Conservation (phyloP, 2,329 filamentous ascomycete genomes). For the Chaetomiaceae sp. region DNA sequence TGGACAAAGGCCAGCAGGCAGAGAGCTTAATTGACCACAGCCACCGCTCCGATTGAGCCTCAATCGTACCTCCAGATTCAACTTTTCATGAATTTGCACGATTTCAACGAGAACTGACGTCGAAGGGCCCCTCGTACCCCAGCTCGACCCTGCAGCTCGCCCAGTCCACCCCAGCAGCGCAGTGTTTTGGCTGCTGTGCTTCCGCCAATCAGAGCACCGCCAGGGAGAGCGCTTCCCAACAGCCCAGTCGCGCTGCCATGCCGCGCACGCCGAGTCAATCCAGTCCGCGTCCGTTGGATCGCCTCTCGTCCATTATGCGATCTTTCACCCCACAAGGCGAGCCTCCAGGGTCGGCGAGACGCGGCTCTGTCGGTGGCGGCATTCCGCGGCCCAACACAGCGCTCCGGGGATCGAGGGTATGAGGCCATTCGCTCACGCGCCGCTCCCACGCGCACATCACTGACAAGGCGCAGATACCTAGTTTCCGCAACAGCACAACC, state of each 20-base stretch:
- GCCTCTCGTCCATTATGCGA: constrained; percentile 14
- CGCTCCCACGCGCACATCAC: neutral
- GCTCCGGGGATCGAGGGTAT: constrained; percentile 28
- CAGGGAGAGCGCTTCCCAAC: constrained; percentile 4
- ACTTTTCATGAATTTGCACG: too few relatives aligned
- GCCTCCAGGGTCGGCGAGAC: constrained; percentile 24
- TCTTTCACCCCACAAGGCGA: constrained; percentile 26
- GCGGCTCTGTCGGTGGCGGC: constrained; percentile 23
- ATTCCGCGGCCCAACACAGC: constrained; percentile 25
- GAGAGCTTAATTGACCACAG: too few relatives aligned
- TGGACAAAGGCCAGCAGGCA: neutral
- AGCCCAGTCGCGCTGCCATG: constrained; percentile 4
- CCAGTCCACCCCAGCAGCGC: too few relatives aligned
- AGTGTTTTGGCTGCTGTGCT: neutral
- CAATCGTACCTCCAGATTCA: too few relatives aligned
- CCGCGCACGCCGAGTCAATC: constrained; percentile 15
- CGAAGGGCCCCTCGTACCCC: too few relatives aligned
- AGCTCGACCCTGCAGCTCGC: too few relatives aligned
- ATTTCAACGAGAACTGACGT: too few relatives aligned
- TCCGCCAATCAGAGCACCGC: constrained; percentile 10
- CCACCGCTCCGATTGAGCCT: too few relatives aligned
- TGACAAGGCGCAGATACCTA: constrained; percentile 21
- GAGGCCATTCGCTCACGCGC: constrained; percentile 8
- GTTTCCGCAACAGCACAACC: constrained; percentile 25
- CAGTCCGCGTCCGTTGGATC: constrained; percentile 10